phyloP scores from a whole-genome alignment of 1,139 yeast genomes.

The Pichia inconspicua region DNA sequence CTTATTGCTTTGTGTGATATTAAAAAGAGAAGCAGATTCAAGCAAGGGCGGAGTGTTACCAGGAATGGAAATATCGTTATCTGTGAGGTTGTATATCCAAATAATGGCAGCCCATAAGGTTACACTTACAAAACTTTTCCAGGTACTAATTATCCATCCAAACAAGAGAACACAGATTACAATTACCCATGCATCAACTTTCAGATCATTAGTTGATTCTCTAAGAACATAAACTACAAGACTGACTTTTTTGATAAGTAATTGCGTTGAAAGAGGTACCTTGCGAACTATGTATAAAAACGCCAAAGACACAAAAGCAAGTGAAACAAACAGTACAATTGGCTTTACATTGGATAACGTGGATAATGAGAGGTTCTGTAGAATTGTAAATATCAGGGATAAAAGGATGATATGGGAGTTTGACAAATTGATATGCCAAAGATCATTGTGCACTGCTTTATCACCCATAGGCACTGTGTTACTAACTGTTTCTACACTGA shows the following conservation, averaged over 20 bases:
- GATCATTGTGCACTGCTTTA: no score
- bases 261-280: neutral
- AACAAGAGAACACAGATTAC: constrained; percentile 4
- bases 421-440: neutral
- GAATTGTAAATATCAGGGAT: constrained; percentile 1
- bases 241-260: constrained; percentile 1
- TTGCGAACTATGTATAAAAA: neutral
- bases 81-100: constrained; percentile 13
- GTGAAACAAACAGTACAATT: neutral
- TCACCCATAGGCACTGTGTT: neutral
- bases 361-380: constrained; percentile 4
- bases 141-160: constrained; percentile 11
- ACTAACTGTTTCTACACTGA: neutral
- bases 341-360: neutral
- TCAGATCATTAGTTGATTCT: neutral
- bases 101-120: constrained; percentile 10
- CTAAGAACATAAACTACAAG: neutral
- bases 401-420: constrained; percentile 2
- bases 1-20: neutral
- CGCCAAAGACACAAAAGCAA: neutral
- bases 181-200: constrained; percentile 9
- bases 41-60: neutral
- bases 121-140: constrained; percentile 8
- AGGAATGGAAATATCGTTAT: neutral
- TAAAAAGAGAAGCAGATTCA: neutral